Evolutionary conservation across 2,329 filamentous ascomycete genomes (phyloP), one percentile per base, ranked within the genome.

Genomic region (Diaporthe sp.): DNA sequence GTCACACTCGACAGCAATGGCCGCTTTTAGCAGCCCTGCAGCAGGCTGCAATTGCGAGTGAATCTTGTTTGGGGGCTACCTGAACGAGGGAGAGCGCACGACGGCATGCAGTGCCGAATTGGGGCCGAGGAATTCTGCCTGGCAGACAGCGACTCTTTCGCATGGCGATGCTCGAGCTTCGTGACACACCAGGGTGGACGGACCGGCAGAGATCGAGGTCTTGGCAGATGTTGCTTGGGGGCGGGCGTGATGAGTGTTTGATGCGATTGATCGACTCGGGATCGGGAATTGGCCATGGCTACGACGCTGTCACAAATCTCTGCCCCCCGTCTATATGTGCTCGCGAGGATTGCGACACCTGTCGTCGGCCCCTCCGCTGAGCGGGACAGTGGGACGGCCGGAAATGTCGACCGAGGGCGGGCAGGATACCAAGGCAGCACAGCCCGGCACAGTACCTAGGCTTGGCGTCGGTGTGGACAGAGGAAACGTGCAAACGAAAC

Each of bases 371-470:
- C 65, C 65, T 55, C 65, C 65, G 65, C 65, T 70, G 65, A 34
- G 65, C 65, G 65, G 65, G 65, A 55, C 49, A 9, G 47, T 70
- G 65, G 65, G 49, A 70, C 47, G n/a, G 34, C 47, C 65, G 65
- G 65, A 70, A 55, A 70, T 70, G 65, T 70, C 65, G 65, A 70
- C 65, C 65, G 65, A 70, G 65, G 25, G 49, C 47, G 44, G 63
- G 47, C 63, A 17, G 28, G 8, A 49, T 15, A 51, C 13, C 63
- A 68, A 31, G 44, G 44, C 44, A n/a, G 63, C 42, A 68, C 63
- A 53, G 65, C 34, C 34, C 20, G 65, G 65, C 47, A 34, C 47
- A 28, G n/a, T 13, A 53, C 5, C 4, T 53, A 13, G 34, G 34
- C 65, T 70, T 70, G 65, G 65, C 65, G 49, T 70, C 65, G 47